A percentile compares a stretch with the other conserved stretches of the same genome.
These are phyloP conservation scores for Clarireedia paspali DNA, from an alignment of 2,329 filamentous ascomycete genomes.

Conservation along the genomic window DNA sequence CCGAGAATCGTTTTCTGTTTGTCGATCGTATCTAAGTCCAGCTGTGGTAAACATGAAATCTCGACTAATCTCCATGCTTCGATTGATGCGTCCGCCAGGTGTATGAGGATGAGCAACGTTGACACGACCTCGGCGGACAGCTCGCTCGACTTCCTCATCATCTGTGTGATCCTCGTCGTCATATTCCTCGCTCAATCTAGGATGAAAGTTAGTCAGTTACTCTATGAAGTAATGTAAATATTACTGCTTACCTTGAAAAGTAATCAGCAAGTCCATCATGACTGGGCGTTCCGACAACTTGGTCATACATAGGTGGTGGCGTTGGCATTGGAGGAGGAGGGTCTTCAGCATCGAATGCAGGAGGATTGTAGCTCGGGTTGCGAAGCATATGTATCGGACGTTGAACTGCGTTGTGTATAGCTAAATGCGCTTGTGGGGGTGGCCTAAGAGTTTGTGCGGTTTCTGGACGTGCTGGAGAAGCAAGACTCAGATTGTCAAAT, in stretches of 20 bases:
- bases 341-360: slow-evolving; percentile 60
- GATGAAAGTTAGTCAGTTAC: background rate
- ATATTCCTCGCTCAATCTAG: slow-evolving; percentile 22
- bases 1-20: background rate
- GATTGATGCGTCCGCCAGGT: slow-evolving; percentile 25
- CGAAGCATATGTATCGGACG: slow-evolving; percentile 60
- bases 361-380: slow-evolving; percentile 62
- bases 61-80: slow-evolving; percentile 30
- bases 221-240: background rate
- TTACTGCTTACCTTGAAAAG: slow-evolving; percentile 48
- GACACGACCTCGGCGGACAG: slow-evolving; percentile 25
- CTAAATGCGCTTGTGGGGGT: slow-evolving; percentile 42
- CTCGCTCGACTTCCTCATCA: slow-evolving; percentile 23
- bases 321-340: slow-evolving; percentile 62
- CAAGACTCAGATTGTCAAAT: slow-evolving; percentile 31
- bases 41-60: slow-evolving; percentile 26
- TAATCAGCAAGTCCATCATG: slow-evolving; percentile 58
- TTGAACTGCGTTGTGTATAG: slow-evolving; percentile 20
- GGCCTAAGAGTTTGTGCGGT: slow-evolving; percentile 29
- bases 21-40: background rate
- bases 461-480: slow-evolving; percentile 9
- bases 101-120: slow-evolving; percentile 28
- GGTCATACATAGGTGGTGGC: slow-evolving; percentile 62
- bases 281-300: slow-evolving; percentile 47
- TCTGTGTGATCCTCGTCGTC: slow-evolving; percentile 25